A percentile compares a stretch with the other conserved stretches of the same genome.
Evolutionary conservation across 202 grass and related monocot species (phyloP).

Genomic region (Miscanthus sacchariflorus): DNA sequence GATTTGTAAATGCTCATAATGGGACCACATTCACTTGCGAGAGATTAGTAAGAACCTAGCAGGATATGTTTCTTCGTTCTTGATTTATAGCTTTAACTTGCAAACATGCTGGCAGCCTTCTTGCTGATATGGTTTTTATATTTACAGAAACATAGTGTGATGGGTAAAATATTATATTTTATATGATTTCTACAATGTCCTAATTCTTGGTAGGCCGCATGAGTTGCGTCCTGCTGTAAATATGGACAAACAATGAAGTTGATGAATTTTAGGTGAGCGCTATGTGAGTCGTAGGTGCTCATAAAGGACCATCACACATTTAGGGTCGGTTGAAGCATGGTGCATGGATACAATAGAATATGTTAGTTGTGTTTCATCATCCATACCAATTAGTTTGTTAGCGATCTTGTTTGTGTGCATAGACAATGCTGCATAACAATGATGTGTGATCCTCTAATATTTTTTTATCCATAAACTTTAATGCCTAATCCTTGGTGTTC

Average conservation of each 20-base stretch:
- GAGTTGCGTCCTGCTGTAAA: constrained; percentile 55
- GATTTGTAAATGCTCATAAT: constrained; percentile 43
- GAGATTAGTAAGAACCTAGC: not conserved
- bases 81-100: constrained; percentile 8
- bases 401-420: not conserved
- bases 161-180: not conserved
- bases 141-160: not conserved
- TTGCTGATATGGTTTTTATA: not conserved
- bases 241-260: constrained; percentile 49
- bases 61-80: not conserved
- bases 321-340: not conserved
- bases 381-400: not conserved
- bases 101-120: not conserved
- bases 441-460: not conserved
- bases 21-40: constrained; percentile 34
- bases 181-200: constrained; percentile 28
- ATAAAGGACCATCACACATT: constrained; percentile 48
- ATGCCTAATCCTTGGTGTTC: not conserved
- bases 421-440: not conserved
- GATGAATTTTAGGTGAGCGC: constrained; percentile 23
- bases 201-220: constrained; percentile 61
- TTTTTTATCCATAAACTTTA: not conserved
- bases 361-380: not conserved
- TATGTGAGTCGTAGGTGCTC: constrained; percentile 35
- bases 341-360: constrained; percentile 4